Conservation (phyloP, 164 flowering plant species). For the Stephania yunnanensis region DNA sequence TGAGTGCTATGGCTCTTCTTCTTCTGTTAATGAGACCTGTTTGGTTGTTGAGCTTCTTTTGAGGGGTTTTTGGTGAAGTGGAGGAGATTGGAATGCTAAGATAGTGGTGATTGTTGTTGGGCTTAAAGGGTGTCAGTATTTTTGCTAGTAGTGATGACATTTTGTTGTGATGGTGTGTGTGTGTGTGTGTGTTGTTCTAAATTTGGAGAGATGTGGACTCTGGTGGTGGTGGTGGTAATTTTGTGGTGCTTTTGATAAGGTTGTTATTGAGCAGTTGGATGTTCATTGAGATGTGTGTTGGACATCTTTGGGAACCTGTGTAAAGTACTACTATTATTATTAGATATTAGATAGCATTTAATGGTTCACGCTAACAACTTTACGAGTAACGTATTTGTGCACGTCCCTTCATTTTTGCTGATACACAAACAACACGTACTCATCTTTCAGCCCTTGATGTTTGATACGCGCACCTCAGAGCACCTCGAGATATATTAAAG, state of each 20-base stretch:
- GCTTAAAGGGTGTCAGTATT: background rate
- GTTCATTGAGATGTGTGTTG: no score
- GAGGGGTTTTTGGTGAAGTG: background rate
- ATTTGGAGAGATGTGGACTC: background rate
- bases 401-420: no score
- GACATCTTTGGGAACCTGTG: no score
- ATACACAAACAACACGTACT: no score
- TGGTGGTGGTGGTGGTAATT: background rate
- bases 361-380: no score
- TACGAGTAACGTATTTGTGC: no score
- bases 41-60: background rate
- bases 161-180: background rate
- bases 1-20: slow-evolving; percentile 1
- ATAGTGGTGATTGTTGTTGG: background rate
- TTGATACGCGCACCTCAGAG: no score
- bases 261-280: background rate
- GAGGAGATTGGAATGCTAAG: background rate
- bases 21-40: background rate
- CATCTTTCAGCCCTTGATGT: no score
- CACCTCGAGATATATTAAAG: no score
- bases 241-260: background rate
- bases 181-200: background rate
- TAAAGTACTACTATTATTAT: no score
- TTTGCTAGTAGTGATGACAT: background rate
- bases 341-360: no score